These are phyloP conservation scores for Fusarium mangiferae DNA, from an alignment of 2,329 filamentous ascomycete genomes.

Conservation along the genomic window DNA sequence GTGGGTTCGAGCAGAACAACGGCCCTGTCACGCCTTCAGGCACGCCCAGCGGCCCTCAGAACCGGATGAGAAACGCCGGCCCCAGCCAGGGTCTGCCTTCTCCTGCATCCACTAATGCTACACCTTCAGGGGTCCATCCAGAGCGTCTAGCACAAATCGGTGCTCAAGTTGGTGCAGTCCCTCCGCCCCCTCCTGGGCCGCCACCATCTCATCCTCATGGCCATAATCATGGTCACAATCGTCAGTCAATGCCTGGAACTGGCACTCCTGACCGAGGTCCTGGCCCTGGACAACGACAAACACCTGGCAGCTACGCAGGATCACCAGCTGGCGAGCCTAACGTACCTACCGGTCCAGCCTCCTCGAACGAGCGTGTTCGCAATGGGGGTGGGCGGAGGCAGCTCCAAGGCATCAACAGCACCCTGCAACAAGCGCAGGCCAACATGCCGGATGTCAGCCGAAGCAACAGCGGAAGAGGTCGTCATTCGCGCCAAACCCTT, in stretches of 20 bases:
- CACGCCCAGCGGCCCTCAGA: conserved; percentile 48
- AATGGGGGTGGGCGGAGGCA: conserved; percentile 60
- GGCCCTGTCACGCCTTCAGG: conserved; percentile 47
- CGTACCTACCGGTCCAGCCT: conserved; percentile 51
- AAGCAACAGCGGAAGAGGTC: conserved; percentile 49
- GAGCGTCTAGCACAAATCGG: conserved; percentile 62
- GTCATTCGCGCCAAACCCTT: conserved; percentile 55
- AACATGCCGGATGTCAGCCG: conserved; percentile 53
- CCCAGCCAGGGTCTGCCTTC: conserved; percentile 39
- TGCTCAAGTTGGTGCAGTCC: conserved; percentile 38
- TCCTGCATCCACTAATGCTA: conserved; percentile 39
- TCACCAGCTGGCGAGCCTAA: conserved; percentile 42
- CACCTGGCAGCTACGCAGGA: conserved; percentile 36
- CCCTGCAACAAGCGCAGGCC: conserved; percentile 62
- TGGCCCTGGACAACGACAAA: conserved; percentile 39
- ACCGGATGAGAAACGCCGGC: conserved; percentile 55
- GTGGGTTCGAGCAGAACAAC: conserved; percentile 54
- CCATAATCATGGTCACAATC: conserved; percentile 38
- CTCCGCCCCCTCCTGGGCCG: conserved; percentile 49
- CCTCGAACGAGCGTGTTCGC: conserved; percentile 50
- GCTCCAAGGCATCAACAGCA: conserved; percentile 69
- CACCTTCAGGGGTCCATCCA: conserved; percentile 57
- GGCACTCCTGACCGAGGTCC: conserved; percentile 48
- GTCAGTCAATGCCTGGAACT: conserved; percentile 46
- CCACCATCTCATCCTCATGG: conserved; percentile 39